Conservation (phyloP, 192 early-diverging fungal species). For the Backusella sp. region DNA sequence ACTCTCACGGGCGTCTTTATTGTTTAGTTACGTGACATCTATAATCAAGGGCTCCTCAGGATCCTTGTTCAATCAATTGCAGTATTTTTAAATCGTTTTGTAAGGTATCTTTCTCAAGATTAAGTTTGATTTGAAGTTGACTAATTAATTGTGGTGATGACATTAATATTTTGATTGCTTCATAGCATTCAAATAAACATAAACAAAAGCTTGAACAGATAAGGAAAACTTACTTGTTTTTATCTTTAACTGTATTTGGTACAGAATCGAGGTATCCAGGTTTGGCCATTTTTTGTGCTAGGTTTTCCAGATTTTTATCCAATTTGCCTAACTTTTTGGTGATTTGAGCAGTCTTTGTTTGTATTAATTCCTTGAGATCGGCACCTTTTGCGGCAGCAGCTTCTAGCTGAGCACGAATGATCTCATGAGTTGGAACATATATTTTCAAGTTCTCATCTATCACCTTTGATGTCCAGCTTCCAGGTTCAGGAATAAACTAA, state of each 20-base stretch:
- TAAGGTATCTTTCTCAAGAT: constrained; percentile 17
- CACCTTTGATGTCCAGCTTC: constrained; percentile 18
- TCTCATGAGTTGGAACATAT: constrained; percentile 30
- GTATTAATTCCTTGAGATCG: constrained; percentile 2
- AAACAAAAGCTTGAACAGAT: neutral
- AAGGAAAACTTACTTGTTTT: constrained; percentile 36
- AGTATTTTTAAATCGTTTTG: constrained; percentile 13
- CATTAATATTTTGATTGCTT: neutral
- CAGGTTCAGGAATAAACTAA: neutral
- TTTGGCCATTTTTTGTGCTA: constrained; percentile 27
- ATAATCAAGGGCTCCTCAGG: neutral
- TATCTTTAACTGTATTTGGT: constrained; percentile 30
- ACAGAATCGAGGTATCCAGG: constrained; percentile 28
- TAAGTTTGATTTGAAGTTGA: constrained; percentile 5
- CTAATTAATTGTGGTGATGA: neutral
- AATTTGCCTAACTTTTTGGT: constrained; percentile 35
- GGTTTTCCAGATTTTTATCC: constrained; percentile 26
- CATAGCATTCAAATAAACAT: neutral
- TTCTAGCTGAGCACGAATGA: constrained; percentile 30
- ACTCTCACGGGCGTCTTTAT: neutral
- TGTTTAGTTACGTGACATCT: neutral
- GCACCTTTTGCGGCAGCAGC: constrained; percentile 14
- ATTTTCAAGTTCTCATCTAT: constrained; percentile 36
- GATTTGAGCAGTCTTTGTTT: constrained; percentile 17
- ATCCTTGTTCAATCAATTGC: neutral